Base-by-base conservation (phyloP, 2,329 filamentous ascomycete genomes). In the Bipolaris zeicola region DNA sequence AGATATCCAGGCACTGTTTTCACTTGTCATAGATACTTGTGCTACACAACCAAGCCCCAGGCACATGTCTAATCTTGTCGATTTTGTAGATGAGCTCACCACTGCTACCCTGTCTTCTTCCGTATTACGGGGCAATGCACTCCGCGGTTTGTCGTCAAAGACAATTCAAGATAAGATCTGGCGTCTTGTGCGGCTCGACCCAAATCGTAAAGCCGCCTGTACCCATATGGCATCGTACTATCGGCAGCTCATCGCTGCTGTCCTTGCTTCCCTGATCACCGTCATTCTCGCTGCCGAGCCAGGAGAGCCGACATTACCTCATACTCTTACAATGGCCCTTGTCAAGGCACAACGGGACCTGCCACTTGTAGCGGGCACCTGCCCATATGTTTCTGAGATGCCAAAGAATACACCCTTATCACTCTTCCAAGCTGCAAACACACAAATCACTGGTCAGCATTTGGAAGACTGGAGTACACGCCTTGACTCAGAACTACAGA, bases 391-490 rank as follows among this genome's bases (percentile, higher is more conserved):
- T 1, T 13, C 31, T 6, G 18, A 37, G 6, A 33, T 26, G 3
- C 16, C 36, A 31, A 51, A 53, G 22, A 44, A n/a, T 7, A 31
- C 50, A 8, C 31, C 65, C 0, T 51, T 75, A 26, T 73, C 72
- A 2, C 47, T 76, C 1, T 75, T 80, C 24, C 70, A 77, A 49
- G 72, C 77, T 57, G 65, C 74, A 49, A 70, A 70, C 37, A 81
- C 80, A 22, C 74, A 78, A 53, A 60, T 63, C 45, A 63, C 66
- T 14, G 68, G 55, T 37, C 57, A 48, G 22, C 60, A 73, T 39
- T 72, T 74, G 36, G 69, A 76, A 28, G 76, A 85, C 57, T 87
- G 85, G 85, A 78, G 78, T 58, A 63, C 75, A 33, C 76, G 74
- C 3, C 66, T 87, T 10, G 72, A 75, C 0, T 71, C 76, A 6